Percentiles rank a stretch among this genome's conserved stretches.
phyloP scores from a whole-genome alignment of 257 asterid species.

The Fraxinus excelsior region DNA sequence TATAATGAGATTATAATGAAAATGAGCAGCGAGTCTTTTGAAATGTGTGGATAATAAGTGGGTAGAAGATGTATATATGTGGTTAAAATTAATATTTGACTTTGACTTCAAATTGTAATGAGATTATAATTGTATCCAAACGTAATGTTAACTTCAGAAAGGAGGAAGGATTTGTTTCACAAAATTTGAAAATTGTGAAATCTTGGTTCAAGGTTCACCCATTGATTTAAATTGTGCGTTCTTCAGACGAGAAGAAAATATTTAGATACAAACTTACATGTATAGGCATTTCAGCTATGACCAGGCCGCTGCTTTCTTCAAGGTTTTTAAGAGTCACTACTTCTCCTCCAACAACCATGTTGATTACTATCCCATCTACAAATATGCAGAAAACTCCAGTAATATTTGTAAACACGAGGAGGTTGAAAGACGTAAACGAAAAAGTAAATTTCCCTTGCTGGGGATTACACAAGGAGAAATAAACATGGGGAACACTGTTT shows the following conservation, averaged over 20 bases:
- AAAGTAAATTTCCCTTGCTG: neutral
- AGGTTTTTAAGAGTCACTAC: constrained; percentile 76
- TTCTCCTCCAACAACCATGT: constrained; percentile 97
- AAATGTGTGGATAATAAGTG: no score
- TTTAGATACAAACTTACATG: constrained; percentile 50
- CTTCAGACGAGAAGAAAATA: constrained; percentile 6
- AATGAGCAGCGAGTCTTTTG: no score
- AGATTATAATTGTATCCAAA: no score
- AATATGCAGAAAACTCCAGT: constrained; percentile 20
- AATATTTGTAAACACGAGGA: constrained; percentile 14
- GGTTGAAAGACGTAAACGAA: constrained; percentile 12
- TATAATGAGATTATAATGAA: no score
- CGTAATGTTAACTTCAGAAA: neutral
- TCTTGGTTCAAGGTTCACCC: constrained; percentile 1
- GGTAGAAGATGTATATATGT: no score
- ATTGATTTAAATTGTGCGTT: neutral
- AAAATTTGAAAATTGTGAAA: constrained; percentile 5
- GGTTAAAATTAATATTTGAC: no score
- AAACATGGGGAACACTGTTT: constrained; percentile 1
- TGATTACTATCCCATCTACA: constrained; percentile 89
- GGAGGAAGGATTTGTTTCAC: constrained; percentile 8
- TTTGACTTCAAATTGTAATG: no score
- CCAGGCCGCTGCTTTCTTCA: constrained; percentile 81
- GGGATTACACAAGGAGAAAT: neutral
- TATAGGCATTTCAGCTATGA: constrained; percentile 92